phyloP scores from a whole-genome alignment of 306 rosid species.

The Elaeagnus macrophylla region DNA sequence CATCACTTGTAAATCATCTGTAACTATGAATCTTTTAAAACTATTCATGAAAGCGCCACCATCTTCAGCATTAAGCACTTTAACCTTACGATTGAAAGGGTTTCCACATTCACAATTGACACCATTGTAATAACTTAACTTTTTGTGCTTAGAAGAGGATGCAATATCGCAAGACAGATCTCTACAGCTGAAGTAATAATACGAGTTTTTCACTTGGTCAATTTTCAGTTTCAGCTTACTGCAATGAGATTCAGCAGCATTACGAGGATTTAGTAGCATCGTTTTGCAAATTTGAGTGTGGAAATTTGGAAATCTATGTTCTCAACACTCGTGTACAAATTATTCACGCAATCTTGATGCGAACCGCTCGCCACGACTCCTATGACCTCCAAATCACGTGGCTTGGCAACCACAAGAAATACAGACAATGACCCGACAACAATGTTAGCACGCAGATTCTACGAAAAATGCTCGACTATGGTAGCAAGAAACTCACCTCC shows the following conservation, averaged over 20 bases:
- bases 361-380: too few species aligned
- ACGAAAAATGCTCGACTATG: too few species aligned
- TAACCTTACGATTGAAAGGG: fast-evolving
- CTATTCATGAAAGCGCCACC: background rate
- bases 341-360: constrained; percentile 10
- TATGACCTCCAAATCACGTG: too few species aligned
- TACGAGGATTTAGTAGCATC: constrained; percentile 2
- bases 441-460: too few species aligned
- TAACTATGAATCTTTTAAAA: background rate
- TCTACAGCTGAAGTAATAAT: background rate
- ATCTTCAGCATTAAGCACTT: background rate
- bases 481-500: too few species aligned
- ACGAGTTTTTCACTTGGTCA: background rate
- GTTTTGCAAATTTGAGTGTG: background rate
- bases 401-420: too few species aligned
- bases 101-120: background rate
- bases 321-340: background rate
- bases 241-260: background rate
- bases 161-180: background rate
- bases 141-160: too few species aligned
- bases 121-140: background rate
- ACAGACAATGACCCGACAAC: too few species aligned
- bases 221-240: constrained; percentile 3
- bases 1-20: constrained; percentile 11
- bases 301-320: background rate